A percentile compares a stretch with the other conserved stretches of the same genome.
These are phyloP conservation scores for Penicillium paradoxum DNA, from an alignment of 495 filamentous ascomycete genomes.

Conservation along the genomic window DNA sequence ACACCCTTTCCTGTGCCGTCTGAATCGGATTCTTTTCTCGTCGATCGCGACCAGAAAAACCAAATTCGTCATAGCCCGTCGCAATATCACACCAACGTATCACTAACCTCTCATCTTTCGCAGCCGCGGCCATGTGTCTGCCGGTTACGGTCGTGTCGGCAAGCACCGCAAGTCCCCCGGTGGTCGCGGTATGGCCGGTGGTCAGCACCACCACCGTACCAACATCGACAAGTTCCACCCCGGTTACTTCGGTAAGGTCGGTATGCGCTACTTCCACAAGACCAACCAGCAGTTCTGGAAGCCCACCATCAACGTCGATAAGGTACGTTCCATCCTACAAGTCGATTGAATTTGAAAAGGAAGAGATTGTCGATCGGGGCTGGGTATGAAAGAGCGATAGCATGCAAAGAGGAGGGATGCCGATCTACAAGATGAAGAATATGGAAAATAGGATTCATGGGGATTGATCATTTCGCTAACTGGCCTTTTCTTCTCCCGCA, in stretches of 20 bases:
- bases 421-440: conserved; percentile 2
- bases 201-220: conserved; percentile 88
- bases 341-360: conserved; percentile 6
- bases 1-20: conserved; percentile 17
- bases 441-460: not conserved
- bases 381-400: not conserved
- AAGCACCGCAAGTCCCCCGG: conserved; percentile 92
- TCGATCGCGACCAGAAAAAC: conserved; percentile 19
- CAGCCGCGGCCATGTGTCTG: conserved; percentile 90
- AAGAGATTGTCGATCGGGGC: not conserved
- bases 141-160: conserved; percentile 86
- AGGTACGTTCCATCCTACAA: conserved; percentile 50
- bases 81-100: conserved; percentile 9
- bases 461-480: conserved; percentile 16
- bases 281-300: conserved; percentile 88
- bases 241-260: conserved; percentile 97
- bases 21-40: conserved; percentile 12
- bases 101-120: conserved; percentile 22
- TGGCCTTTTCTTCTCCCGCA: conserved; percentile 10
- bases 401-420: not conserved
- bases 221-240: conserved; percentile 95
- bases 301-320: conserved; percentile 85
- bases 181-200: conserved; percentile 95
- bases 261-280: conserved; percentile 95
- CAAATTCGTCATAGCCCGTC: conserved; percentile 19